These are phyloP conservation scores for Astraeus odoratus DNA, from an alignment of 768 basidiomycete species.

Conservation along the genomic window DNA sequence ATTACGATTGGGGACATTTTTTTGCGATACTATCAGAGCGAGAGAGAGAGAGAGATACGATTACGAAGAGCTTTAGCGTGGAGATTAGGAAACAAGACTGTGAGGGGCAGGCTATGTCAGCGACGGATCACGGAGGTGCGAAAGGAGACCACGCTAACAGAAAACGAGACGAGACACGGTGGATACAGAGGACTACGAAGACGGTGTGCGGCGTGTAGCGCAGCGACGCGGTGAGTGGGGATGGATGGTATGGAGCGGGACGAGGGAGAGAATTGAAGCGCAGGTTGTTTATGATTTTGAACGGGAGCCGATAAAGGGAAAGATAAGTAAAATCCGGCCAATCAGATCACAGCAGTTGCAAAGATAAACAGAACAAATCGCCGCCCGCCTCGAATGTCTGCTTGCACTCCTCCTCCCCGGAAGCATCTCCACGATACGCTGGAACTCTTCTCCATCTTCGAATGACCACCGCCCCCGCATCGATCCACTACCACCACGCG, in stretches of 20 bases:
- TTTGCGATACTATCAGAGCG: slow-evolving; percentile 6
- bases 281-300: slow-evolving; percentile 30
- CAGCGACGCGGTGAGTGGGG: slow-evolving; percentile 13
- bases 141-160: not conserved
- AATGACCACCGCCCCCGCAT: too few relatives aligned
- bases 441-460: too few relatives aligned
- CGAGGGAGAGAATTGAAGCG: slow-evolving; percentile 13
- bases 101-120: not conserved
- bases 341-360: slow-evolving; percentile 29
- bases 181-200: too few relatives aligned
- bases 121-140: not conserved
- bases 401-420: not conserved
- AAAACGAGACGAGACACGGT: not conserved
- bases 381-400: not conserved
- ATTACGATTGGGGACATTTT: slow-evolving; percentile 54
- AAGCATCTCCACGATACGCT: too few relatives aligned
- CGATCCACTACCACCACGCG: too few relatives aligned
- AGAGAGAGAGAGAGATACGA: slow-evolving; percentile 27
- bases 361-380: slow-evolving; percentile 13
- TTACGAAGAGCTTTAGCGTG: slow-evolving; percentile 22
- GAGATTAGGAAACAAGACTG: not conserved
- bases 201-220: too few relatives aligned
- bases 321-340: slow-evolving; percentile 33
- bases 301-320: slow-evolving; percentile 34
- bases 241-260: too few relatives aligned